These are phyloP conservation scores for Boletus reticulatus DNA, from an alignment of 768 basidiomycete genomes.

Conservation along the genomic window DNA sequence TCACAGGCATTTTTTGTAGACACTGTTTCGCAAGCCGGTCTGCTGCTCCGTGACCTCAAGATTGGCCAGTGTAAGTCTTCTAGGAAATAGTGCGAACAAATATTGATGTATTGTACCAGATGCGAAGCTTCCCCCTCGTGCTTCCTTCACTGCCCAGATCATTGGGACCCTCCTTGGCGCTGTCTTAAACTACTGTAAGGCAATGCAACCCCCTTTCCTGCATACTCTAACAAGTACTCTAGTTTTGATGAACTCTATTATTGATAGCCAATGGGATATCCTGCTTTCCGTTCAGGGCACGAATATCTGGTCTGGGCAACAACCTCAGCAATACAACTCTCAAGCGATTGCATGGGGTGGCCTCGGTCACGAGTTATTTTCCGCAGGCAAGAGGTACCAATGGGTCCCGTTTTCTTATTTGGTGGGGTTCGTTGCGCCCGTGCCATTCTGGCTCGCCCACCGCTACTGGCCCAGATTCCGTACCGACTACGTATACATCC, in stretches of 20 bases:
- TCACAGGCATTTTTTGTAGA: slow-evolving; percentile 38
- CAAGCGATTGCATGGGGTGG: slow-evolving; percentile 41
- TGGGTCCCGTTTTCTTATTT: slow-evolving; percentile 41
- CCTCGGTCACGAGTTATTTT: slow-evolving; percentile 34
- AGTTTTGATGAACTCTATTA: slow-evolving; percentile 59
- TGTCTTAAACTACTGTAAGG: slow-evolving; percentile 43
- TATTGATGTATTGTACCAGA: slow-evolving; percentile 31
- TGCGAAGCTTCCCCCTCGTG: slow-evolving; percentile 60
- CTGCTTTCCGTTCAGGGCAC: slow-evolving; percentile 56
- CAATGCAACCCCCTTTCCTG: not conserved
- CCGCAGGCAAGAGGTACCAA: slow-evolving; percentile 27
- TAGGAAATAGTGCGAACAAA: slow-evolving; percentile 21
- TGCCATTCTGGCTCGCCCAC: slow-evolving; percentile 42
- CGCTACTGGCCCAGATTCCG: slow-evolving; percentile 32
- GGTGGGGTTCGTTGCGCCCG: slow-evolving; percentile 32
- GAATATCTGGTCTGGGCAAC: slow-evolving; percentile 32
- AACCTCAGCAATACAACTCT: slow-evolving; percentile 29
- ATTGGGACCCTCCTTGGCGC: slow-evolving; percentile 54
- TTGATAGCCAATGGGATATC: slow-evolving; percentile 48
- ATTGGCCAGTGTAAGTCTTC: slow-evolving; percentile 26
- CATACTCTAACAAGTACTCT: slow-evolving; percentile 24
- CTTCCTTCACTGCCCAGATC: slow-evolving; percentile 59
- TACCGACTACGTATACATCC: slow-evolving; percentile 28
- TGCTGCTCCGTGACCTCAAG: slow-evolving; percentile 57
- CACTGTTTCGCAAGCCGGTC: slow-evolving; percentile 45